phyloP scores from a whole-genome alignment of 2,329 filamentous ascomycete genomes.

The Pseudonectria buxi region DNA sequence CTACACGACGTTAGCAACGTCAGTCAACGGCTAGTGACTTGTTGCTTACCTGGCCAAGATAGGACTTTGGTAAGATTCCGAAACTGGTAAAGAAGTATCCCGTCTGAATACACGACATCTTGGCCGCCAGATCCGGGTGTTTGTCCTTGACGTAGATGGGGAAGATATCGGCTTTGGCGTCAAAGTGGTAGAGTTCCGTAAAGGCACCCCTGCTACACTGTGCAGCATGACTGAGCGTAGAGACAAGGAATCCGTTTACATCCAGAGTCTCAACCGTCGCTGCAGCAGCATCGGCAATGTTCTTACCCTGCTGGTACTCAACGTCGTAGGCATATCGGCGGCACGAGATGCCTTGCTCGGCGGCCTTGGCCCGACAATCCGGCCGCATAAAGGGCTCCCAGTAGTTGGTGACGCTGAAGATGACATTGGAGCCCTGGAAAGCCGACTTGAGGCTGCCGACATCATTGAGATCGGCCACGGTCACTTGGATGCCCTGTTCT shows the following conservation, averaged over 20 bases:
- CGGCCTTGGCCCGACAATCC: constrained; percentile 33
- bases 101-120: constrained; percentile 46
- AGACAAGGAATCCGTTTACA: constrained; percentile 42
- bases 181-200: constrained; percentile 46
- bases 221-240: constrained; percentile 42
- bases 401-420: constrained; percentile 51
- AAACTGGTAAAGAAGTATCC: constrained; percentile 44
- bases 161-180: constrained; percentile 46
- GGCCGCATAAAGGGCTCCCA: constrained; percentile 44
- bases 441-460: constrained; percentile 30
- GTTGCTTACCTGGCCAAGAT: constrained; percentile 37
- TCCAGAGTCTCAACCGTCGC: constrained; percentile 33
- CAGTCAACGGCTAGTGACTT: accelerated
- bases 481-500: constrained; percentile 35
- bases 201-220: constrained; percentile 39
- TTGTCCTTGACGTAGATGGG: constrained; percentile 36
- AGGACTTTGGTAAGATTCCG: constrained; percentile 38
- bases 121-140: constrained; percentile 38
- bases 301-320: constrained; percentile 46
- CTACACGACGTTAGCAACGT: constrained; percentile 14
- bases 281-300: constrained; percentile 49
- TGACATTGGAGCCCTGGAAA: constrained; percentile 39
- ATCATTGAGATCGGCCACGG: constrained; percentile 38
- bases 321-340: constrained; percentile 39
- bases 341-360: constrained; percentile 32